These are phyloP conservation scores for Blastobotrys capitulatus DNA, from an alignment of 1,139 yeast genomes.

Conservation along the genomic window DNA sequence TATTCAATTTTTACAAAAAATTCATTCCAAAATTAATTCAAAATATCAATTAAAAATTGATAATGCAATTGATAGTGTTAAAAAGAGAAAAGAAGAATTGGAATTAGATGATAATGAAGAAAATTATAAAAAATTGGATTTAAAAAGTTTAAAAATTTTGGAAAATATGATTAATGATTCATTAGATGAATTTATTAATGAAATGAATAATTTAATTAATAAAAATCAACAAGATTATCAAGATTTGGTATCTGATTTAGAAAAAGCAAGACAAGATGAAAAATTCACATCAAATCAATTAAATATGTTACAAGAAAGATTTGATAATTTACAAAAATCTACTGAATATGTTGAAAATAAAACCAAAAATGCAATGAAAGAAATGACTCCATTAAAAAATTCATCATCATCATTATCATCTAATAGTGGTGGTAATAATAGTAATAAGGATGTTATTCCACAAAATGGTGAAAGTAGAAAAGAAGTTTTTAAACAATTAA, in stretches of 20 bases:
- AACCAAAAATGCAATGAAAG: constrained; percentile 1
- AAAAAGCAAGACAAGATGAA: background rate
- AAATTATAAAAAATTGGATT: background rate
- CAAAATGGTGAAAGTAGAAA: constrained; percentile 9
- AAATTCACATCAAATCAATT: background rate
- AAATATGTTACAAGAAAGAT: background rate
- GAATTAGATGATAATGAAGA: background rate
- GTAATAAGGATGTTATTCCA: too few species aligned
- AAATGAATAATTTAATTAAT: background rate
- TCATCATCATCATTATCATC: background rate
- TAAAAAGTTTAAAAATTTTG: background rate
- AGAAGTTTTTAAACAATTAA: constrained; percentile 11
- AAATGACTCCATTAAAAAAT: background rate
- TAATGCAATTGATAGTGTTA: background rate
- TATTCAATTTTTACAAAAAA: constrained; percentile 6
- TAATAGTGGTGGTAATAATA: too few species aligned
- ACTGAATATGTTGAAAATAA: background rate
- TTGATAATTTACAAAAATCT: background rate
- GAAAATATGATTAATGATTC: constrained; percentile 1
- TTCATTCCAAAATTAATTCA: constrained; percentile 6
- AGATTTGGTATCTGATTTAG: background rate
- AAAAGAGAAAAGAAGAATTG: background rate
- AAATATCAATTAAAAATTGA: constrained; percentile 9
- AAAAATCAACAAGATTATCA: constrained; percentile 3
- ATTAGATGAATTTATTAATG: constrained; percentile 2